These are phyloP conservation scores for Russula ochroleuca DNA, from an alignment of 768 basidiomycete species.

Conservation along the genomic window DNA sequence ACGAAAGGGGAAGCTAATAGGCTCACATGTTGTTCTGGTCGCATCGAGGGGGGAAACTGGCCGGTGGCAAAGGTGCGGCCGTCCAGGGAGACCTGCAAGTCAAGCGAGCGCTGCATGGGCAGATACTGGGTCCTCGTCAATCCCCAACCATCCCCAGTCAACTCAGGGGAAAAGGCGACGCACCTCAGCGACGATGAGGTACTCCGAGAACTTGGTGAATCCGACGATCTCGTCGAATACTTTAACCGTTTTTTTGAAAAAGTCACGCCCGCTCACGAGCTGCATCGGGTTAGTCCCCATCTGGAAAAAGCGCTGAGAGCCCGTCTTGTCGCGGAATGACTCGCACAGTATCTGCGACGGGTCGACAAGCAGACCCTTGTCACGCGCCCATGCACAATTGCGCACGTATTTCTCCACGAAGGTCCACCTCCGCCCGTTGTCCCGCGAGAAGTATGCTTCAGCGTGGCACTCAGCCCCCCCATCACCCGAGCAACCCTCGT, in stretches of 20 bases:
- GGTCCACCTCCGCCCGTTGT: constrained; percentile 77
- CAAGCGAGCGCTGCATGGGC: constrained; percentile 53
- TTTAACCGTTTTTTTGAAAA: constrained; percentile 64
- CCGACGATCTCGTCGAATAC: constrained; percentile 88
- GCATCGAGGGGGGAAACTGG: constrained; percentile 86
- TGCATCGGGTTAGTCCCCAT: constrained; percentile 60
- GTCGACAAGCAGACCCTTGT: constrained; percentile 73
- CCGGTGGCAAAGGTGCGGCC: constrained; percentile 82
- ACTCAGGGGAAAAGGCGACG: not conserved
- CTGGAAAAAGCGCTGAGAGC: constrained; percentile 60
- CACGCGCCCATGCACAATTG: constrained; percentile 90
- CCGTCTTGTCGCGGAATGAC: constrained; percentile 75
- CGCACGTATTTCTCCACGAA: constrained; percentile 80
- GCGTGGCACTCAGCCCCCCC: constrained; percentile 58
- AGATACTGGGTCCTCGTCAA: constrained; percentile 41
- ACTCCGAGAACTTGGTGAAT: constrained; percentile 96
- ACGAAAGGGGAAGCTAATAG: not conserved
- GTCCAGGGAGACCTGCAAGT: constrained; percentile 90
- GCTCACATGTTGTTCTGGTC: constrained; percentile 83
- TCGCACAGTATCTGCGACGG: constrained; percentile 90
- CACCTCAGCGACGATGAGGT: constrained; percentile 92
- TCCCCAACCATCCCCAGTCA: not conserved
- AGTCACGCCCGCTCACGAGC: constrained; percentile 71
- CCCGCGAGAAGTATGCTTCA: constrained; percentile 64
- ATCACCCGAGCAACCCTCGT: constrained; percentile 52